Evolutionary conservation across 129 eudicot genomes (phyloP).

Genomic region (Tagetes patula): DNA sequence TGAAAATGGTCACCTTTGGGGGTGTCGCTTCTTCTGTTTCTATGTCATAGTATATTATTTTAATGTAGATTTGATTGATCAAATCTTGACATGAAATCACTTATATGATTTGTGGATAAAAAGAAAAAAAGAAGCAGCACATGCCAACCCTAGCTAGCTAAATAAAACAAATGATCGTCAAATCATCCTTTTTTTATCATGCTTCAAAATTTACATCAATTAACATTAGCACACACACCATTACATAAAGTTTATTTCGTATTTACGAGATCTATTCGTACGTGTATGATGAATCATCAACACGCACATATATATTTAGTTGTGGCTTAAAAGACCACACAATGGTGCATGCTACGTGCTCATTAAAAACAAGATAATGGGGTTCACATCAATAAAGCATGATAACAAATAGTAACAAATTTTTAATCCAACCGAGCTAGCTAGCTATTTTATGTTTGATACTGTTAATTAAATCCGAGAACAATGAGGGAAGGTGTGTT

Average conservation of each 20-base stretch:
- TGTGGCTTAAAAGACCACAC: neutral
- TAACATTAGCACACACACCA: neutral
- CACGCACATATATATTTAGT: slow-evolving; percentile 1
- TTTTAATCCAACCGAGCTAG: too few relatives aligned
- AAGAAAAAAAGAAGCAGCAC: slow-evolving; percentile 5
- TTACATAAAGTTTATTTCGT: neutral
- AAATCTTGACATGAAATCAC: slow-evolving; percentile 22
- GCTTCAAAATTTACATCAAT: neutral
- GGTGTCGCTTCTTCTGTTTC: slow-evolving; percentile 24
- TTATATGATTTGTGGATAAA: slow-evolving; percentile 22
- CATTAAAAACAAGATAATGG: neutral
- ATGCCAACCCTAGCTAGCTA: slow-evolving; percentile 9
- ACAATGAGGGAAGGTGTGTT: too few relatives aligned
- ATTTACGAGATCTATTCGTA: neutral
- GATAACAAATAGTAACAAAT: neutral
- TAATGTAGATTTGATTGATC: slow-evolving; percentile 15
- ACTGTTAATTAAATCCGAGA: too few relatives aligned
- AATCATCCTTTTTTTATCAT: slow-evolving; percentile 19
- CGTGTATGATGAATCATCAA: slow-evolving; percentile 16
- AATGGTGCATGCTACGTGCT: slow-evolving; percentile 6
- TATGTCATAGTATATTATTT: neutral
- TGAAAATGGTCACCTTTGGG: slow-evolving; percentile 16
- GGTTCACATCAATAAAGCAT: slow-evolving; percentile 12
- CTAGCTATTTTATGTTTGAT: too few relatives aligned
- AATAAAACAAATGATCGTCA: slow-evolving; percentile 16